These are phyloP conservation scores for Theileria sp. DNA, from an alignment of 169 alveolate species.

Conservation along the genomic window DNA sequence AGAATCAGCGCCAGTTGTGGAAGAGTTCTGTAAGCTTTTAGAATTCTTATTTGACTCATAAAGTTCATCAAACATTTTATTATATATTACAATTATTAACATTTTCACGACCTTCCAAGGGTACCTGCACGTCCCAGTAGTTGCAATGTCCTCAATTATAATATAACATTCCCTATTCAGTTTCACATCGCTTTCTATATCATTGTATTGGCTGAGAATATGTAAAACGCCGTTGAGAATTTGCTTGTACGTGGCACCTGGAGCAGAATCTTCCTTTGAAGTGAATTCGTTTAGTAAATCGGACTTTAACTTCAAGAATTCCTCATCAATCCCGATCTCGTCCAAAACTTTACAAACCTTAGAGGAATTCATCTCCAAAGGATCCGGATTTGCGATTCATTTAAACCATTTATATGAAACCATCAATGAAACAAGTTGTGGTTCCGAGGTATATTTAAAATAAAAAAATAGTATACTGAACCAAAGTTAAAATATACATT, in stretches of 20 bases:
- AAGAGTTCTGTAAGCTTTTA: not conserved
- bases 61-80: conserved; percentile 47
- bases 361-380: conserved; percentile 1
- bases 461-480: not conserved
- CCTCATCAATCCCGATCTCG: conserved; percentile 30
- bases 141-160: conserved; percentile 38
- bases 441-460: not conserved
- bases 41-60: not conserved
- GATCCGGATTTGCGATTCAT: not conserved
- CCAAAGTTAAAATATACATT: not conserved
- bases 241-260: conserved; percentile 14
- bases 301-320: conserved; percentile 6
- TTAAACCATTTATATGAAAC: not conserved
- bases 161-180: conserved; percentile 38
- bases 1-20: not conserved
- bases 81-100: conserved; percentile 48
- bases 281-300: conserved; percentile 17
- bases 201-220: conserved; percentile 16
- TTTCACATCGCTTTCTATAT: conserved; percentile 6
- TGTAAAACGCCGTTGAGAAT: conserved; percentile 22
- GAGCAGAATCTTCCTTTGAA: not conserved
- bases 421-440: not conserved
- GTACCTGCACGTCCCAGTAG: conserved; percentile 27
- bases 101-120: conserved; percentile 59
- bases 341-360: conserved; percentile 13